Evolutionary conservation across 2,329 filamentous ascomycete species (phyloP).

Genomic region (Nigrospora osmanthi): DNA sequence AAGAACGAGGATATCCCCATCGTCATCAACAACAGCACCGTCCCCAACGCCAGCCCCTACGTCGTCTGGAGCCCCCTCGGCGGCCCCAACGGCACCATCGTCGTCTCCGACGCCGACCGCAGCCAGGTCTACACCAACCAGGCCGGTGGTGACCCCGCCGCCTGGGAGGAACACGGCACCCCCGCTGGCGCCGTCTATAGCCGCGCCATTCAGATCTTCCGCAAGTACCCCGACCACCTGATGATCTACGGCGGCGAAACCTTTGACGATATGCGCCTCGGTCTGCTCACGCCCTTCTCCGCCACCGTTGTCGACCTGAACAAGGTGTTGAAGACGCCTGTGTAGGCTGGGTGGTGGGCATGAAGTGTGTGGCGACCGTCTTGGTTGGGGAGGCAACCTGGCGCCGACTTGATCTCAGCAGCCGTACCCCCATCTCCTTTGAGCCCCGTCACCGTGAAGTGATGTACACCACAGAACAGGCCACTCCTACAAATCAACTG

Average conservation of each 20-base stretch:
- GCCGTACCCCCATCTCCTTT: no score
- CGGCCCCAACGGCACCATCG: constrained; percentile 35
- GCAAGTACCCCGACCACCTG: constrained; percentile 12
- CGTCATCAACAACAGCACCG: constrained; percentile 17
- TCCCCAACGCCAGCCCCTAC: constrained; percentile 31
- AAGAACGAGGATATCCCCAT: constrained; percentile 22
- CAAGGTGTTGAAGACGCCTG: constrained; percentile 3
- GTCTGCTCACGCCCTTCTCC: constrained; percentile 7
- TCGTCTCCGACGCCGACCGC: constrained; percentile 30
- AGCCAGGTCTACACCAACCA: constrained; percentile 33
- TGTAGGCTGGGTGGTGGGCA: not conserved
- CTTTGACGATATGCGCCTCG: constrained; percentile 4
- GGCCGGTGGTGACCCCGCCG: constrained; percentile 25
- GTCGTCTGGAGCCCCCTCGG: constrained; percentile 35
- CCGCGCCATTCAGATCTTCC: constrained; percentile 16
- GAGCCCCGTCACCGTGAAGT: no score
- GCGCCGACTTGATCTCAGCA: no score
- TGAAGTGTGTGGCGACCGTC: no score
- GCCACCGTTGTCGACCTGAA: constrained; percentile 6
- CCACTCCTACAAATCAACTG: no score
- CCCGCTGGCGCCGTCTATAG: constrained; percentile 17
- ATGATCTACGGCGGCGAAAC: constrained; percentile 24
- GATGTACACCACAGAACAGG: no score
- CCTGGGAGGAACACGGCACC: constrained; percentile 26
- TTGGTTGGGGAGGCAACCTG: no score